A percentile compares a stretch with the other conserved stretches of the same genome.
These are phyloP conservation scores for Candida frijolesensis DNA, from an alignment of 1,139 yeast genomes.

Conservation along the genomic window DNA sequence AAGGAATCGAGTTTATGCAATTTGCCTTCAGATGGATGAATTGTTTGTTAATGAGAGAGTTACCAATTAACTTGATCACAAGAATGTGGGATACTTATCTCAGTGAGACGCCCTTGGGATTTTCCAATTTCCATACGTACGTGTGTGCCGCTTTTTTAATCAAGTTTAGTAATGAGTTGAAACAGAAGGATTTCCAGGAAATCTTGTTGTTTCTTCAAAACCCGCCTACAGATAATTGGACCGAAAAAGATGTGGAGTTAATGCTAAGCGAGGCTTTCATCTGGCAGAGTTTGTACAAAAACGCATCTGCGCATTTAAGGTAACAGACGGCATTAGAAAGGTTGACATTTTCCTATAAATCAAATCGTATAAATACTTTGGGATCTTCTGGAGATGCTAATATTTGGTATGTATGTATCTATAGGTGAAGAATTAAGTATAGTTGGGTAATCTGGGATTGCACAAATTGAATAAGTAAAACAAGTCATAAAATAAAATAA, in stretches of 20 bases:
- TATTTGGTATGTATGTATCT: no score
- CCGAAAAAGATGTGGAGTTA: slow-evolving; percentile 85
- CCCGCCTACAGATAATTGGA: slow-evolving; percentile 86
- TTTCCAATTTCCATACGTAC: slow-evolving; percentile 90
- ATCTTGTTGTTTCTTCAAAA: slow-evolving; percentile 86
- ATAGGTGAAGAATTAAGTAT: no score
- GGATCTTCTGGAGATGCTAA: no score
- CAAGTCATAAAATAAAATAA: background rate
- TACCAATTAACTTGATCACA: slow-evolving; percentile 72
- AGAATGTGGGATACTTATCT: slow-evolving; percentile 99
- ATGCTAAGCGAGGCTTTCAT: slow-evolving; percentile 93
- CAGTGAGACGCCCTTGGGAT: slow-evolving; percentile 85
- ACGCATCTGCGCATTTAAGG: slow-evolving; percentile 80
- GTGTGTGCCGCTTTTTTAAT: slow-evolving; percentile 98
- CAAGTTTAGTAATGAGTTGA: slow-evolving; percentile 77
- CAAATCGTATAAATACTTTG: no score
- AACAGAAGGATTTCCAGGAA: slow-evolving; percentile 92
- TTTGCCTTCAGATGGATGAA: slow-evolving; percentile 99
- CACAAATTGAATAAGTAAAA: background rate
- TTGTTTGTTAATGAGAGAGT: slow-evolving; percentile 92
- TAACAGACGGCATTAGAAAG: slow-evolving; percentile 7
- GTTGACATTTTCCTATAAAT: background rate
- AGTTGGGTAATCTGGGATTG: no score
- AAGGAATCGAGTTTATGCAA: slow-evolving; percentile 89
- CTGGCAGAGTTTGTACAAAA: slow-evolving; percentile 91